Conservation (phyloP, 768 basidiomycete genomes). For the Serendipita sp. region DNA sequence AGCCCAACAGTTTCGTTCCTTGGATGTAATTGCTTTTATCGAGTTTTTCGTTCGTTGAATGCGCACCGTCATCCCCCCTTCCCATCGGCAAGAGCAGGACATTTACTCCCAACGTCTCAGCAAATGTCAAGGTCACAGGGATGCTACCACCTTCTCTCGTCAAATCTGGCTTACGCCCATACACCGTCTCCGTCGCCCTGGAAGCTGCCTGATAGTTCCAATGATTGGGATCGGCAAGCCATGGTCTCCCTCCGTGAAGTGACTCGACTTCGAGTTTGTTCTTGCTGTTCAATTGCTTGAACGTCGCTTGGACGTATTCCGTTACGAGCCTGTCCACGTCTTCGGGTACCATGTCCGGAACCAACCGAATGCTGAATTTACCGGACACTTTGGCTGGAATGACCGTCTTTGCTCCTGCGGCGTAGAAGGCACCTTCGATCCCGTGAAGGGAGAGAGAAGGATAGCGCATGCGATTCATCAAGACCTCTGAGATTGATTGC, state of each 20-base stretch:
- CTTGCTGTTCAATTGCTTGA: conserved; percentile 72
- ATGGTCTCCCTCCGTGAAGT: conserved; percentile 73
- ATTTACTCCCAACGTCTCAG: conserved; percentile 72
- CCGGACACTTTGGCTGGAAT: conserved; percentile 80
- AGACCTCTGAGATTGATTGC: conserved; percentile 53
- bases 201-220: conserved; percentile 89
- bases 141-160: conserved; percentile 91
- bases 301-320: conserved; percentile 52
- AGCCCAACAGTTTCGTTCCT: conserved; percentile 65
- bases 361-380: conserved; percentile 88
- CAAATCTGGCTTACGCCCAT: conserved; percentile 58
- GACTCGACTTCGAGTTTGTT: conserved; percentile 58
- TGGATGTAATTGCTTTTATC: conserved; percentile 79
- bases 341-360: conserved; percentile 77
- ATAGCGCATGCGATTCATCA: conserved; percentile 90
- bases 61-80: conserved; percentile 85
- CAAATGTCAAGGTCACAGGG: conserved; percentile 86
- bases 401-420: conserved; percentile 74
- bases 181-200: conserved; percentile 61
- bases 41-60: conserved; percentile 90
- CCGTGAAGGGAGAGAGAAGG: conserved; percentile 86
- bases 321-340: conserved; percentile 52
- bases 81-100: conserved; percentile 86
- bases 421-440: conserved; percentile 87
- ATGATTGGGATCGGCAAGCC: conserved; percentile 72